A percentile compares a stretch with the other conserved stretches of the same genome.
phyloP scores from a whole-genome alignment of 352 stramenopile species.

The Globisporangium radiosum region DNA sequence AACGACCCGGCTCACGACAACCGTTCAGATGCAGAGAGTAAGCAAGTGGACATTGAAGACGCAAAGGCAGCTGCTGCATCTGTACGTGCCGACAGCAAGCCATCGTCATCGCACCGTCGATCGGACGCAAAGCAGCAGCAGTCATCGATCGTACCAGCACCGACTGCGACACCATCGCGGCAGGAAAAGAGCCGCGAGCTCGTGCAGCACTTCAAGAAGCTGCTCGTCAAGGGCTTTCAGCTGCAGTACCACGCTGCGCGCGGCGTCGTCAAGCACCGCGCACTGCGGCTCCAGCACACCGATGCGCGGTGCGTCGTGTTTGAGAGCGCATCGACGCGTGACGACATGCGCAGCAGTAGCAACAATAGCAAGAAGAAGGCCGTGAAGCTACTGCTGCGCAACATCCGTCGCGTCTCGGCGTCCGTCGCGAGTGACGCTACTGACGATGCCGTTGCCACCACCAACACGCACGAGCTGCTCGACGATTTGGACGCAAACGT shows the following conservation, averaged over 20 bases:
- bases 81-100: too few relatives aligned
- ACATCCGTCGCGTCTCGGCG: slow-evolving; percentile 40
- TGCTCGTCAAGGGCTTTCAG: slow-evolving; percentile 57
- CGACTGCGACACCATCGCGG: slow-evolving; percentile 1
- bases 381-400: slow-evolving; percentile 48
- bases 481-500: slow-evolving; percentile 22
- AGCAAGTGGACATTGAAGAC: not conserved
- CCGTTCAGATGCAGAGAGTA: not conserved
- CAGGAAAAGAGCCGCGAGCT: slow-evolving; percentile 55
- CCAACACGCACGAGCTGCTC: not conserved
- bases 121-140: not conserved
- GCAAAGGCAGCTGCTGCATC: not conserved
- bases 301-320: slow-evolving; percentile 54
- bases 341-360: not conserved
- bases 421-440: slow-evolving; percentile 12
- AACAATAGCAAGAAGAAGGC: slow-evolving; percentile 43
- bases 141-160: not conserved
- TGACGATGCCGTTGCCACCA: slow-evolving; percentile 1
- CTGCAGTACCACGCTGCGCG: slow-evolving; percentile 51
- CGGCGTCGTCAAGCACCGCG: slow-evolving; percentile 38
- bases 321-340: slow-evolving; percentile 20
- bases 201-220: slow-evolving; percentile 66
- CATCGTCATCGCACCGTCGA: too few relatives aligned
- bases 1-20: not conserved
- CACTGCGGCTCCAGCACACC: slow-evolving; percentile 26